A percentile compares a stretch with the other conserved stretches of the same genome.
These are phyloP conservation scores for Backusella sp. DNA, from an alignment of 192 early-diverging fungal species.

Conservation along the genomic window DNA sequence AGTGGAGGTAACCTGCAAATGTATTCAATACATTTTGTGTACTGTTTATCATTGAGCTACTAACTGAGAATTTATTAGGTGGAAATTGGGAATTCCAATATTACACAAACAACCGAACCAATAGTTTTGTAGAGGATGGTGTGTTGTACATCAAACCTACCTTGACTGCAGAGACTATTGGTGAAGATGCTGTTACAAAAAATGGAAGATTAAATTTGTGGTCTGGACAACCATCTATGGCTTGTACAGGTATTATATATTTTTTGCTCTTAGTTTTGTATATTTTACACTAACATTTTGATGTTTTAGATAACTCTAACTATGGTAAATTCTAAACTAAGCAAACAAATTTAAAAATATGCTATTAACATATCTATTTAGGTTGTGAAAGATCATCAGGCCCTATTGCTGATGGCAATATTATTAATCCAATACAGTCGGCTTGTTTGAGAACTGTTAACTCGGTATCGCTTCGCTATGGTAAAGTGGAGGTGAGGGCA, in stretches of 20 bases:
- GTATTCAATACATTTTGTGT: not conserved
- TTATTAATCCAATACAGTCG: constrained; percentile 61
- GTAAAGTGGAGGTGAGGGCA: constrained; percentile 56
- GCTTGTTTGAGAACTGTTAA: constrained; percentile 47
- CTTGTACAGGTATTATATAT: constrained; percentile 25
- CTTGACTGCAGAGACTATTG: constrained; percentile 52
- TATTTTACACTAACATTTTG: not conserved
- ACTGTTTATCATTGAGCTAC: not conserved
- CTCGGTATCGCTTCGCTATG: constrained; percentile 49
- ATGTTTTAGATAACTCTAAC: constrained; percentile 24
- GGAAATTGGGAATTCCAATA: constrained; percentile 33
- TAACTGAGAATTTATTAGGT: constrained; percentile 17
- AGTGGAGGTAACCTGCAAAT: constrained; percentile 19
- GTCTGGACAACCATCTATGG: constrained; percentile 16
- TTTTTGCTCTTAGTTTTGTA: not conserved
- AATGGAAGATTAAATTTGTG: constrained; percentile 40
- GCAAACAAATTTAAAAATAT: not conserved
- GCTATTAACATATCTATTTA: not conserved
- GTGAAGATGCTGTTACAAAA: constrained; percentile 36
- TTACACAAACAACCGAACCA: constrained; percentile 48
- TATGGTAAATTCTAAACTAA: constrained; percentile 14
- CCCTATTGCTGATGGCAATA: constrained; percentile 45
- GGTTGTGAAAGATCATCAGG: constrained; percentile 45
- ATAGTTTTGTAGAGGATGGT: constrained; percentile 58
- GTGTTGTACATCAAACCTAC: constrained; percentile 62